phyloP scores from a whole-genome alignment of 352 stramenopile species.

The Phytophthora megakarya region DNA sequence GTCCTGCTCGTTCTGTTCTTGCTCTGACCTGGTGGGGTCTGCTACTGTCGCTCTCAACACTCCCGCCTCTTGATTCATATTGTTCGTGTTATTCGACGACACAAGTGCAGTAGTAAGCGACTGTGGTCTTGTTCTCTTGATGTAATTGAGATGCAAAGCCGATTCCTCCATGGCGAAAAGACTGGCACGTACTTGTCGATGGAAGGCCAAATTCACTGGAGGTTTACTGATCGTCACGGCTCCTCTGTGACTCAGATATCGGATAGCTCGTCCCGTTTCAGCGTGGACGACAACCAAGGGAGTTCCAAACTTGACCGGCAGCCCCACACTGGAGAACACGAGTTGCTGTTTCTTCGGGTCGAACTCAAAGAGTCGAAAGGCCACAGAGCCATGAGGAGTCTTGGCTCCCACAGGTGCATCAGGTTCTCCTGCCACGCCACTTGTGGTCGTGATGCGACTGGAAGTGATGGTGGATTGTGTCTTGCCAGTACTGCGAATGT shows the following conservation, averaged over 20 bases:
- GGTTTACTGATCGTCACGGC: conserved; percentile 73
- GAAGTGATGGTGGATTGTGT: conserved; percentile 11
- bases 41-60: conserved; percentile 26
- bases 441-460: conserved; percentile 24
- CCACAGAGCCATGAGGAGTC: conserved; percentile 43
- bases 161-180: conserved; percentile 57
- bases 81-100: conserved; percentile 13
- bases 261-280: conserved; percentile 62
- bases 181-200: conserved; percentile 54
- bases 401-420: conserved; percentile 21
- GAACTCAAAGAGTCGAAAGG: conserved; percentile 77
- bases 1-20: conserved; percentile 13
- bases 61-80: conserved; percentile 12
- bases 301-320: conserved; percentile 61
- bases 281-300: conserved; percentile 69
- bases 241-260: conserved; percentile 58
- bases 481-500: conserved; percentile 8
- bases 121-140: conserved; percentile 29
- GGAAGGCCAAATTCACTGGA: conserved; percentile 70
- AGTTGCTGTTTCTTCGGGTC: conserved; percentile 57
- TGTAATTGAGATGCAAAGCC: conserved; percentile 30
- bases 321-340: conserved; percentile 51
- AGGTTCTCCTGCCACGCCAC: conserved; percentile 30
- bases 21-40: conserved; percentile 11
- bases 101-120: conserved; percentile 27